Conservation (phyloP, 495 filamentous ascomycete genomes). For the Aspergillus sclerotiicarbonarius region DNA sequence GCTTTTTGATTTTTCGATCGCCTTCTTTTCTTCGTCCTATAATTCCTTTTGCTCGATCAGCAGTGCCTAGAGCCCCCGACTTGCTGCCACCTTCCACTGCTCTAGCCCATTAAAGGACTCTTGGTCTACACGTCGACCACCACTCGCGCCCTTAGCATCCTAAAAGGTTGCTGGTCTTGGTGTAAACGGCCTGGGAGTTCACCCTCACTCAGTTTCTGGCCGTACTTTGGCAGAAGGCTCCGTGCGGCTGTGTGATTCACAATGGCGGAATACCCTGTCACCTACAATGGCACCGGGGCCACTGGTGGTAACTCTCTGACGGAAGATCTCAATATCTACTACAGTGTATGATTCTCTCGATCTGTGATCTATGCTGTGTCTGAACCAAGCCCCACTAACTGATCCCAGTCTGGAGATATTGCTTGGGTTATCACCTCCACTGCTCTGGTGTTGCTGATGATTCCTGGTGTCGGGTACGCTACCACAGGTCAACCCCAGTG, state of each 20-base stretch:
- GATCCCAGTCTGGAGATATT: conserved; percentile 74
- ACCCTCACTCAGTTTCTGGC: background rate
- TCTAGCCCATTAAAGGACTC: background rate
- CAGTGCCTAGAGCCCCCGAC: background rate
- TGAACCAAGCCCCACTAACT: conserved; percentile 13
- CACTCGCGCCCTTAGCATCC: background rate
- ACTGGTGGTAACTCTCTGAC: conserved; percentile 74
- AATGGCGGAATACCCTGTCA: conserved; percentile 42
- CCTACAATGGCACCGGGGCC: conserved; percentile 62
- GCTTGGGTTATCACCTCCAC: conserved; percentile 87
- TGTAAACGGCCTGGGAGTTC: conserved; percentile 7
- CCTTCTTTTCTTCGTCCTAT: conserved; percentile 9
- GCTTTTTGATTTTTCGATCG: conserved; percentile 11
- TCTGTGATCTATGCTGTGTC: conserved; percentile 3
- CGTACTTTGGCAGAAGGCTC: background rate
- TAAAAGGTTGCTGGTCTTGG: conserved; percentile 12
- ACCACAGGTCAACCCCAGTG: background rate
- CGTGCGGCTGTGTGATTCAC: conserved; percentile 10
- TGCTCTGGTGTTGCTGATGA: conserved; percentile 94
- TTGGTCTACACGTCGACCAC: background rate
- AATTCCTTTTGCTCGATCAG: background rate
- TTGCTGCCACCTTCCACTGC: background rate
- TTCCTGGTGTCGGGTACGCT: conserved; percentile 83
- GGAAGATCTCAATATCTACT: conserved; percentile 77
- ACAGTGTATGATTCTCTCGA: conserved; percentile 58